These are phyloP conservation scores for Rhododendron vialii DNA, from an alignment of 148 eudicot genomes.

Conservation along the genomic window DNA sequence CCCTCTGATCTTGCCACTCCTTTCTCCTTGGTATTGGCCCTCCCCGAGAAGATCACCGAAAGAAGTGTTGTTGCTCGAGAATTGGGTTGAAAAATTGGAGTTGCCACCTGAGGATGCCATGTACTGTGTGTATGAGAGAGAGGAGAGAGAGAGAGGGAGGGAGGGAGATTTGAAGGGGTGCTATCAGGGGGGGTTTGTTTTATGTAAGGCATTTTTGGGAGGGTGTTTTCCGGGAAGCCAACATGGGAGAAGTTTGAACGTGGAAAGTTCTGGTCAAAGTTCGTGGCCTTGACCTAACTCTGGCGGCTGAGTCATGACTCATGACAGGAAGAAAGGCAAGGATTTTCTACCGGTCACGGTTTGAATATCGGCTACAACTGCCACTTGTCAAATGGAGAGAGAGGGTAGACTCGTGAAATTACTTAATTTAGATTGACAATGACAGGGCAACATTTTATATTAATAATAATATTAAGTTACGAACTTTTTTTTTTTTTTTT, in stretches of 20 bases:
- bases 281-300: constrained; percentile 61
- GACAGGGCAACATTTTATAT: no score
- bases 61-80: constrained; percentile 35
- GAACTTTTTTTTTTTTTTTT: no score
- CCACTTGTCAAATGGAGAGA: no score
- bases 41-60: constrained; percentile 56
- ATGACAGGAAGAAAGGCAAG: background rate
- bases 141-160: background rate
- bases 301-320: constrained; percentile 29
- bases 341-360: no score
- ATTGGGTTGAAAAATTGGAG: constrained; percentile 25
- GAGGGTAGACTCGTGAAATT: no score
- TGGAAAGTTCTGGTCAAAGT: constrained; percentile 64
- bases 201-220: no score
- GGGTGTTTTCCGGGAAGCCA: constrained; percentile 39
- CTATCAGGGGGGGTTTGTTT: background rate
- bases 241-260: constrained; percentile 46
- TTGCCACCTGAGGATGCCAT: constrained; percentile 55
- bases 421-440: no score
- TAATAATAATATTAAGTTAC: no score
- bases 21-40: background rate
- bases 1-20: background rate
- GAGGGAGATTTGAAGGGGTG: background rate
- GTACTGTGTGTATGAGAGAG: background rate
- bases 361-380: no score